Conservation (phyloP, 108 stramenopile species). For the Aurantiochytrium sp. region DNA sequence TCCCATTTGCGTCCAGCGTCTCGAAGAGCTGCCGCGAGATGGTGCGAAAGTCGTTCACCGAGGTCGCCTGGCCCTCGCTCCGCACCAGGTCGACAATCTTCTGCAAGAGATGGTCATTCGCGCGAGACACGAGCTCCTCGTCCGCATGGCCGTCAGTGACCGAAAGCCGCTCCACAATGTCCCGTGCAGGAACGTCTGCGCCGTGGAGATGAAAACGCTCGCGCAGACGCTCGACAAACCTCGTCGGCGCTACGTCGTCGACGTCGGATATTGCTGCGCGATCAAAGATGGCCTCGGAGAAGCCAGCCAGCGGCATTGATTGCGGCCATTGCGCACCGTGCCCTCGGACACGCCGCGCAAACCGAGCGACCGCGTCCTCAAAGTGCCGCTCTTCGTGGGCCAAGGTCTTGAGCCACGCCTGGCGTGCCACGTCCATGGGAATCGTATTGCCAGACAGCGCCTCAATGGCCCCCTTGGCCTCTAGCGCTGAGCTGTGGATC, state of each 20-base stretch:
- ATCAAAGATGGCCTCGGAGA: too few species aligned
- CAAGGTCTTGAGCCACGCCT: background rate
- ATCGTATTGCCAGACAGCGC: background rate
- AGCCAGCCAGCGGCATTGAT: too few species aligned
- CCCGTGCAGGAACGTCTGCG: background rate
- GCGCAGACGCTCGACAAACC: background rate
- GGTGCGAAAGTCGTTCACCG: background rate
- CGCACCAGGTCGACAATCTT: background rate
- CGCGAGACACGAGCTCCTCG: background rate
- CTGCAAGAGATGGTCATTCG: background rate
- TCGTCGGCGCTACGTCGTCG: background rate
- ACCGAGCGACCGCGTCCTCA: background rate
- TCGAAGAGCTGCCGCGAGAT: background rate
- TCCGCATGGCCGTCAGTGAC: background rate
- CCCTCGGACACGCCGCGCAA: background rate
- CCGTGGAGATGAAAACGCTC: background rate
- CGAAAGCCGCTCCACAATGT: background rate
- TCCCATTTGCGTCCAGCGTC: background rate
- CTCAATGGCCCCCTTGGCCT: background rate
- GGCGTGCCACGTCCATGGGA: background rate
- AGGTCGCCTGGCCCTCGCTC: background rate
- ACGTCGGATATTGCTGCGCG: background rate
- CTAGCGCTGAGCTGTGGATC: background rate
- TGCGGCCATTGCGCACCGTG: background rate
- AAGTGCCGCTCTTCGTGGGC: background rate